Conservation (phyloP, 1,284 basidiomycete species). For the Wallemia hederae region DNA sequence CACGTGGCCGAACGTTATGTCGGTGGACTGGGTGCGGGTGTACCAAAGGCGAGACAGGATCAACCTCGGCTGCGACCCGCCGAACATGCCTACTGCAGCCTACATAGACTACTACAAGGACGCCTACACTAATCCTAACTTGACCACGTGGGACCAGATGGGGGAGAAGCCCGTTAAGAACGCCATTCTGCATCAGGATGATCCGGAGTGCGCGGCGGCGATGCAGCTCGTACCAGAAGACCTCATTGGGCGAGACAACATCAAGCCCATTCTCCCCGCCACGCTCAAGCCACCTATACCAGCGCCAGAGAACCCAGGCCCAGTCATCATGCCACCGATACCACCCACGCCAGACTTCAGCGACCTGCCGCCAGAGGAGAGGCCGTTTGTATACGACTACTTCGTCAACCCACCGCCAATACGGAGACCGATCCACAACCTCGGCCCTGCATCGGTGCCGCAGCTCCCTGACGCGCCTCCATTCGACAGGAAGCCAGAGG, state of each 20-base stretch:
- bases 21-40: background rate
- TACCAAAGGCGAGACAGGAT: background rate
- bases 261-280: background rate
- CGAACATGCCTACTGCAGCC: background rate
- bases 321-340: background rate
- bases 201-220: background rate
- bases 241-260: background rate
- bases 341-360: background rate
- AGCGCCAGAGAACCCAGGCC: background rate
- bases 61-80: background rate
- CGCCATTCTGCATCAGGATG: background rate
- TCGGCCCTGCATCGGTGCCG: background rate
- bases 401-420: background rate
- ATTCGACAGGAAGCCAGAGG: background rate
- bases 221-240: background rate
- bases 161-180: background rate
- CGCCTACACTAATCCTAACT: background rate
- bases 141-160: background rate
- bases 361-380: background rate
- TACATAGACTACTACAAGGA: background rate
- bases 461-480: background rate
- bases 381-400: background rate
- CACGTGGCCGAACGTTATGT: background rate
- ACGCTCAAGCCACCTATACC: background rate
- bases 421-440: background rate